These are phyloP conservation scores for Ophiocordyceps camponoti-leonardi DNA, from an alignment of 2,329 filamentous ascomycete species.

Conservation along the genomic window DNA sequence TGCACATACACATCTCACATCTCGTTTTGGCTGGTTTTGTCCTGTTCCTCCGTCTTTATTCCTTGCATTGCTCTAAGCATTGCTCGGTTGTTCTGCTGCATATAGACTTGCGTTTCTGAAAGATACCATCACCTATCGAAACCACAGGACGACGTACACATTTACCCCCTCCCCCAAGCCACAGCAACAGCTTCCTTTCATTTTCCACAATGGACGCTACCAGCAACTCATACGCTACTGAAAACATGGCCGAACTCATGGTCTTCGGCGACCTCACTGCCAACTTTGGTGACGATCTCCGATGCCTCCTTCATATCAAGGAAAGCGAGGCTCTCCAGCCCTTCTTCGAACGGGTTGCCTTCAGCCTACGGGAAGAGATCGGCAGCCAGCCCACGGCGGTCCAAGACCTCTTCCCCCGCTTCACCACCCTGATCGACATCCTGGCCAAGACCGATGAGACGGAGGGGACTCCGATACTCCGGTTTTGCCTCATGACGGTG, in stretches of 20 bases:
- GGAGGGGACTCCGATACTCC: conserved; percentile 5
- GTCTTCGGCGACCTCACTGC: conserved; percentile 11
- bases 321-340: conserved; percentile 8
- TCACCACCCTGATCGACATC: conserved; percentile 11
- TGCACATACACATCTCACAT: not conserved
- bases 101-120: not conserved
- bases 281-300: conserved; percentile 7
- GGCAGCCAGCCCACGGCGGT: conserved; percentile 4
- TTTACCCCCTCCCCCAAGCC: not conserved
- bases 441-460: conserved; percentile 7
- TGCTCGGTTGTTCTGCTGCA: no score
- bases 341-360: conserved; percentile 9
- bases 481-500: conserved; percentile 8
- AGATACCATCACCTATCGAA: no score
- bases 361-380: conserved; percentile 7
- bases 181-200: not conserved
- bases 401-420: conserved; percentile 9
- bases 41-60: no score
- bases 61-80: no score
- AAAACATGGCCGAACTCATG: conserved; percentile 1
- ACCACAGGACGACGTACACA: no score
- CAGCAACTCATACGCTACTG: not conserved
- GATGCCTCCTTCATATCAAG: conserved; percentile 6
- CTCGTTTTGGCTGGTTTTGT: no score
- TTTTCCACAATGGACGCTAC: not conserved